Evolutionary conservation across 257 asterid species (phyloP), one percentile per base, ranked within the genome.

Genomic region (Solanum peruvianum): DNA sequence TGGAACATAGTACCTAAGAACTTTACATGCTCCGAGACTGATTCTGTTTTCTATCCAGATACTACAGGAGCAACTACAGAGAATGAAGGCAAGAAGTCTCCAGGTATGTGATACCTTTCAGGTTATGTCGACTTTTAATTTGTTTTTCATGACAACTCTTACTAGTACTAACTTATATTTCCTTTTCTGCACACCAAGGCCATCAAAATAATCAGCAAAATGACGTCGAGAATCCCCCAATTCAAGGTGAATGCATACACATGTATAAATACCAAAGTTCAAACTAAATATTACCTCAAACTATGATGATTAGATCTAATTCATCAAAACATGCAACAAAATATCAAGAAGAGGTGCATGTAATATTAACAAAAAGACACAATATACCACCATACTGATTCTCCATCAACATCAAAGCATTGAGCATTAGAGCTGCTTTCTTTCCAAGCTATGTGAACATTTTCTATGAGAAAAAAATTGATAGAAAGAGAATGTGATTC

Each of bases 41-140:
- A 78, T 78, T 44, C 64, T 78, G 64, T 47, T n/a, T 60, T 73
- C 47, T 82, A 60, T 88, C 15, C 91, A 88, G 90, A 58, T 88
- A 23, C 84, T 27, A 27, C 58, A 27, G 29, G 29, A 75, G 77
- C 6, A 60, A 33, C 66, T 33, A 67, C 9, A 11, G 5, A 76
- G 15, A 18, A 25, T 2, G 31, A 21, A 8, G 80, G 44, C 33
- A 90, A 88, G 23, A 66, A 83, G 31, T 89, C 62, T 12, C 77
- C 14, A 21, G 47, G 18, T 7, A 83, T 5, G 83, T 41, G 37
- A 76, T 44, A 12, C 83, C 33, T n/a, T 7, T 41, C 60, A 76
- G 37, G 25, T n/a, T 60, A 16, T 76, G 23, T 62, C 42, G 69
- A 84, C 23, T 58, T 44, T 15, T 52, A 6, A 56, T 56, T 56